A percentile compares a stretch with the other conserved stretches of the same genome.
These are phyloP conservation scores for Suhomyces terraborum DNA, from an alignment of 1,139 yeast species.

Conservation along the genomic window DNA sequence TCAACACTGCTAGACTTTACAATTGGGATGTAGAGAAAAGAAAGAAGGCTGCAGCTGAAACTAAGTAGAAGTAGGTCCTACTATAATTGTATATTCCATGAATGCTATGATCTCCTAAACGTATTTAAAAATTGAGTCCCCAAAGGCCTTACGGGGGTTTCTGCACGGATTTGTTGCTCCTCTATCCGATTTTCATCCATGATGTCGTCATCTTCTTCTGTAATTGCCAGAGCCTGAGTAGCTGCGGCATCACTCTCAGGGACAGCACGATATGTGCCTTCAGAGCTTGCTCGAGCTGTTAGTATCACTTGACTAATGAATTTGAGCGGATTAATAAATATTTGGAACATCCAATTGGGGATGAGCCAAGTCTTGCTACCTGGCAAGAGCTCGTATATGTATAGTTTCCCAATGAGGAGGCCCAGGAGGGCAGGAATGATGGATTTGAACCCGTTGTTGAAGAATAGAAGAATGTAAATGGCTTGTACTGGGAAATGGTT, in stretches of 20 bases:
- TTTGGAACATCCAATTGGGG: slow-evolving; percentile 30
- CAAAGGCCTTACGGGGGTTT: slow-evolving; percentile 60
- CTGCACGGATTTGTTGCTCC: slow-evolving; percentile 40
- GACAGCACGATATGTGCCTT: slow-evolving; percentile 6
- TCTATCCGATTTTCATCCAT: slow-evolving; percentile 10
- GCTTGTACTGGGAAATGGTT: slow-evolving; percentile 62
- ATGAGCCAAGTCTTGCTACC: slow-evolving; percentile 59
- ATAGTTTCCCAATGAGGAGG: slow-evolving; percentile 57
- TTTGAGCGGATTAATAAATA: slow-evolving; percentile 29
- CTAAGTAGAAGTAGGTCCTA: not conserved
- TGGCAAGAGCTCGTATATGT: slow-evolving; percentile 58
- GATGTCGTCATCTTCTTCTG: slow-evolving; percentile 13
- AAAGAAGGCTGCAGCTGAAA: slow-evolving; percentile 33
- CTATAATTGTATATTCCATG: not conserved
- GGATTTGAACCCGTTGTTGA: slow-evolving; percentile 57
- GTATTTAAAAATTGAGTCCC: slow-evolving; percentile 61
- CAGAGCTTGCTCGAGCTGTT: slow-evolving; percentile 1
- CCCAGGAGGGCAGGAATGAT: slow-evolving; percentile 58
- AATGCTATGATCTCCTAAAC: slow-evolving; percentile 34
- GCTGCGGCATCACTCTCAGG: not conserved
- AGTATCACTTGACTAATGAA: not conserved
- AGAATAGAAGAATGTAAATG: slow-evolving; percentile 50
- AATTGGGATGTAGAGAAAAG: slow-evolving; percentile 95
- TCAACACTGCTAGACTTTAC: slow-evolving; percentile 90
- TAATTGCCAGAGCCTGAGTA: slow-evolving; percentile 17